A percentile compares a stretch with the other conserved stretches of the same genome.
Evolutionary conservation across 495 filamentous ascomycete species (phyloP).

Genomic region (Elasticomyces elasticus): DNA sequence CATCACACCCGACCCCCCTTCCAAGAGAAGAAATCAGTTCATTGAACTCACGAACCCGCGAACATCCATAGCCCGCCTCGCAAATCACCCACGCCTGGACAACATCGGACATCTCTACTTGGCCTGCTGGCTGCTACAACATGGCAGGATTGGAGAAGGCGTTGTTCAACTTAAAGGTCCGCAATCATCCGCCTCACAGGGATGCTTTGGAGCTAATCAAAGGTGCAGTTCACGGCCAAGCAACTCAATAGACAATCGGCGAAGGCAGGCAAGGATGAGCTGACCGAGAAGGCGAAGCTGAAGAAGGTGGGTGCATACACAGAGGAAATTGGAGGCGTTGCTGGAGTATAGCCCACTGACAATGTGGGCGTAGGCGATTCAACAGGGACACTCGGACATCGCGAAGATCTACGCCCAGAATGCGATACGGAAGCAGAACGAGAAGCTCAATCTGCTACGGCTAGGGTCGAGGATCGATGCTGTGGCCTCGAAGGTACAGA

Average conservation of each 20-base stretch:
- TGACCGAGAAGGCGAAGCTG: slow-evolving; percentile 68
- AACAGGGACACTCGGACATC: slow-evolving; percentile 61
- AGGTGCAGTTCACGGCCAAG: slow-evolving; percentile 65
- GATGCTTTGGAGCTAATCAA: slow-evolving; percentile 5
- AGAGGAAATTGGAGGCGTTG: background rate
- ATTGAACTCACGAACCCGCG: too few relatives aligned
- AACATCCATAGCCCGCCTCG: too few relatives aligned
- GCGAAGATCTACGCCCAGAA: slow-evolving; percentile 78
- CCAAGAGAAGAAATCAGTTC: too few relatives aligned
- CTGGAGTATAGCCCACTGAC: too few relatives aligned
- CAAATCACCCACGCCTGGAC: background rate
- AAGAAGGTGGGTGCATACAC: slow-evolving; percentile 48
- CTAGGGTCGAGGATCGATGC: slow-evolving; percentile 53
- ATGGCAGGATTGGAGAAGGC: slow-evolving; percentile 58
- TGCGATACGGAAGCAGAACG: slow-evolving; percentile 68
- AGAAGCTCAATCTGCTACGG: slow-evolving; percentile 52
- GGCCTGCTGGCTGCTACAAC: background rate
- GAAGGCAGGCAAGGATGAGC: slow-evolving; percentile 76
- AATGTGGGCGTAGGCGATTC: slow-evolving; percentile 38
- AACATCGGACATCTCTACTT: background rate
- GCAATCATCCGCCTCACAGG: slow-evolving; percentile 4
- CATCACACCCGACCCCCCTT: too few relatives aligned
- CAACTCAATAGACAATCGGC: slow-evolving; percentile 70
- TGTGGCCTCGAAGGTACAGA: slow-evolving; percentile 52
- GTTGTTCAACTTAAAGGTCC: slow-evolving; percentile 54